phyloP scores from a whole-genome alignment of 805 yeast species.

The Suhomyces prunicola region DNA sequence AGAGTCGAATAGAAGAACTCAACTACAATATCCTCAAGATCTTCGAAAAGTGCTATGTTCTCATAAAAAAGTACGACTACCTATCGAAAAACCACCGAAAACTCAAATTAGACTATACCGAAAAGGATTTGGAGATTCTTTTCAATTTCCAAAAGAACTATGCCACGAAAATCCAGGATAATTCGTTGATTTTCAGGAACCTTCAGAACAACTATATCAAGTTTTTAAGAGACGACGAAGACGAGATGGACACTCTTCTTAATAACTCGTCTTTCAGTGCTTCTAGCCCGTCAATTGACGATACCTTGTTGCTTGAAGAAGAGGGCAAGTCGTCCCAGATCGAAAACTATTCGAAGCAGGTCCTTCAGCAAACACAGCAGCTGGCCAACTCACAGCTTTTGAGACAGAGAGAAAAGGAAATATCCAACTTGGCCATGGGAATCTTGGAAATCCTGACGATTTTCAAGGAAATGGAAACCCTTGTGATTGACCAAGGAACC shows the following conservation, averaged over 20 bases:
- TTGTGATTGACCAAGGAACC: conserved; percentile 95
- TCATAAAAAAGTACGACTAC: conserved; percentile 62
- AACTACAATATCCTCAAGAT: conserved; percentile 70
- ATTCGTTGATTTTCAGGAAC: conserved; percentile 75
- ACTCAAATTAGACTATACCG: conserved; percentile 34
- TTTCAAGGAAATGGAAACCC: conserved; percentile 85
- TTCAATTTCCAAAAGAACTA: conserved; percentile 79
- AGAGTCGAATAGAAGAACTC: conserved; percentile 72
- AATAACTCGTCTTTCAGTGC: conserved; percentile 2
- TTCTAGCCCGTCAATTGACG: conserved; percentile 4
- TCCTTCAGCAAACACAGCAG: conserved; percentile 47
- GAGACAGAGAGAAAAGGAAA: conserved; percentile 82
- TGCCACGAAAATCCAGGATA: conserved; percentile 79
- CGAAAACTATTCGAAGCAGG: conserved; percentile 53
- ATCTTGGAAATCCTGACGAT: conserved; percentile 90
- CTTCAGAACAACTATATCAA: conserved; percentile 87
- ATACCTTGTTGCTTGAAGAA: conserved; percentile 8
- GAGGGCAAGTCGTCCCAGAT: conserved; percentile 34
- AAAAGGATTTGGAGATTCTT: conserved; percentile 60
- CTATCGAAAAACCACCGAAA: conserved; percentile 40
- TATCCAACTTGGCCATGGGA: conserved; percentile 87
- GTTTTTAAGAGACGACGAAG: conserved; percentile 77
- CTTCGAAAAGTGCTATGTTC: conserved; percentile 75
- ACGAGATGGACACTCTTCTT: conserved; percentile 36
- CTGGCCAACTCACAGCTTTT: conserved; percentile 31